Evolutionary conservation across 1,284 basidiomycete species (phyloP), one percentile per base, ranked within the genome.

Genomic region (Agroathelia rolfsii): DNA sequence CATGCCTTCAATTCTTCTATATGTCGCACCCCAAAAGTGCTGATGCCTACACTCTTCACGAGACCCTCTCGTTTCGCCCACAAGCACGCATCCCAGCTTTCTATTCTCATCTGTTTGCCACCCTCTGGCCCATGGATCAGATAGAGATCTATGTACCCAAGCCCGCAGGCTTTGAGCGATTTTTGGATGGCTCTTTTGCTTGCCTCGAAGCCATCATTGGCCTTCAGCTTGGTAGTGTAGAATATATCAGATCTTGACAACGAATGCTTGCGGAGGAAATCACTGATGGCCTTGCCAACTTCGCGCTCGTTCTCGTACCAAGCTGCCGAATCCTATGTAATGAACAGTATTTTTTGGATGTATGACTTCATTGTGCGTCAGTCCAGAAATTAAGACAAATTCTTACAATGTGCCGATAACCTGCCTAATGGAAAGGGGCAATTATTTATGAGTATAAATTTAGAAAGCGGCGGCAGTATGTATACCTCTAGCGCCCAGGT

Each of bases 301-400:
- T 74, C 66, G 24, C 52, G 58, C 49, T 84, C 79, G 51, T 82
- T 82, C 47, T 76, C 66, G 48, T 81, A 83, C 78, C 77, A 78
- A 38, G 57, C 62, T 23, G 69, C 66, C 16, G 66, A 69, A 50
- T 73, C 72, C 69, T 72, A 38, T 19, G 15, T 10, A 4, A 29
- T 19, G 18, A 27, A 9, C 32, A 41, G 40, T 37, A 38, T 30
- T 29, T 35, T 28, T 18, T 37, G 33, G 41, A 45, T 30, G 13
- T 29, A 38, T n/a, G 35, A 46, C 37, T 27, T 35, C 38, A 35
- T 41, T 39, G 41, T 36, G 27, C 17, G 33, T 47, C 36, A 28
- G 29, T 33, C 35, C 20, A 30, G 24, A 12, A 41, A 2, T 9
- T 14, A 25, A 18, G 7, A 29, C 22, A 28, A 34, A 27, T 16